Evolutionary conservation across 192 early-diverging fungal genomes (phyloP).

Genomic region (Linnemannia elongata): DNA sequence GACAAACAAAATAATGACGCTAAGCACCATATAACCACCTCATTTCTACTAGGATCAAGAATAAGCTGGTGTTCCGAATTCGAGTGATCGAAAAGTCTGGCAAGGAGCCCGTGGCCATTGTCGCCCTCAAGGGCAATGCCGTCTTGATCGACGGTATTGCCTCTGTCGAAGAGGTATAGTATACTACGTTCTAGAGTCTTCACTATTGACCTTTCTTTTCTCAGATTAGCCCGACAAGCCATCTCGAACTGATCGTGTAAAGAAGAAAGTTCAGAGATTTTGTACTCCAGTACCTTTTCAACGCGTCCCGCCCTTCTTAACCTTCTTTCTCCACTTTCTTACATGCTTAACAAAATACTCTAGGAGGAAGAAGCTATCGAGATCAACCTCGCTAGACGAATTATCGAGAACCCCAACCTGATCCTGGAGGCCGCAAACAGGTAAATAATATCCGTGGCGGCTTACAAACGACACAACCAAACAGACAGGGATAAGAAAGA

Average conservation of each 20-base stretch:
- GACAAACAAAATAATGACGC: background rate
- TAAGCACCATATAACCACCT: too few relatives aligned
- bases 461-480: background rate
- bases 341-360: too few relatives aligned
- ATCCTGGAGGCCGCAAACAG: constrained; percentile 32
- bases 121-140: constrained; percentile 52
- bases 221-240: background rate
- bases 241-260: background rate
- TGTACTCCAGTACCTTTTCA: background rate
- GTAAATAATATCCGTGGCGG: background rate
- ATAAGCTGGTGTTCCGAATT: constrained; percentile 45
- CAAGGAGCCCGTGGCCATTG: constrained; percentile 31
- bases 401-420: constrained; percentile 34
- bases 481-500: background rate
- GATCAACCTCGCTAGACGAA: constrained; percentile 19
- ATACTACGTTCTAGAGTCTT: too few relatives aligned
- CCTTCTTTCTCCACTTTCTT: background rate
- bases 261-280: background rate
- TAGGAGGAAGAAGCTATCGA: constrained; percentile 43
- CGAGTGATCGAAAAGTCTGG: constrained; percentile 42
- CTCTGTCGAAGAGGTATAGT: constrained; percentile 32
- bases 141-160: constrained; percentile 47
- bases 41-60: constrained; percentile 18
- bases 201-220: background rate
- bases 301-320: background rate